phyloP scores from a whole-genome alignment of 2,329 filamentous ascomycete genomes.

The Eutypella sp. region DNA sequence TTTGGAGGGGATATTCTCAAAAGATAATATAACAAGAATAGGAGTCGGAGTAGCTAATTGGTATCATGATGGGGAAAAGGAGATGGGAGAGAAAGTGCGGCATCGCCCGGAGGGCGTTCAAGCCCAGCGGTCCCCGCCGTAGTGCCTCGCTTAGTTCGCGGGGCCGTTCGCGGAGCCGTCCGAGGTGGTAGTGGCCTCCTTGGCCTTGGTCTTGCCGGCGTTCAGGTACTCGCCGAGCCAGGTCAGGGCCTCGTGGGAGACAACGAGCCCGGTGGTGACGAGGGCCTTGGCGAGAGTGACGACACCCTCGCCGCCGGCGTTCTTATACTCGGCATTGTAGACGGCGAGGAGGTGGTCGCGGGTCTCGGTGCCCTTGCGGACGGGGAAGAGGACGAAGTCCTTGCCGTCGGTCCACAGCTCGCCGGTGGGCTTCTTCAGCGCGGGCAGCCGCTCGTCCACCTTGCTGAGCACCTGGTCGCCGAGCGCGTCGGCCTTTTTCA shows the following conservation, averaged over 20 bases:
- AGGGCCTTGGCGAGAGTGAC: constrained; percentile 67
- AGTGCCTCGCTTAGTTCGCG: no score
- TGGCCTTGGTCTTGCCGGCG: constrained; percentile 57
- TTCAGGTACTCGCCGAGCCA: constrained; percentile 57
- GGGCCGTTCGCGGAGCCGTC: no score
- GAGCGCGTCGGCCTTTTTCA: constrained; percentile 73
- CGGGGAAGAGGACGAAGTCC: constrained; percentile 56
- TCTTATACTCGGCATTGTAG: constrained; percentile 57
- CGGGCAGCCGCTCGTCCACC: constrained; percentile 66
- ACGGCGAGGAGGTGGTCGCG: constrained; percentile 56
- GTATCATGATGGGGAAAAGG: no score
- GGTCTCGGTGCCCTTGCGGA: constrained; percentile 56
- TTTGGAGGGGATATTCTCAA: no score
- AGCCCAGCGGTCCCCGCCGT: no score
- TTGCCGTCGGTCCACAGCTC: constrained; percentile 64
- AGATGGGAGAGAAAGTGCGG: no score
- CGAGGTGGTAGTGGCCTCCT: constrained; percentile 46
- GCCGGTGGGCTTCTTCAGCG: constrained; percentile 69
- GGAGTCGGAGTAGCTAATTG: no score
- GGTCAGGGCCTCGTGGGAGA: constrained; percentile 59
- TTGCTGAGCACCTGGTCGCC: constrained; percentile 66
- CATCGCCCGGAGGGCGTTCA: no score
- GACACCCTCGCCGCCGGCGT: constrained; percentile 57
- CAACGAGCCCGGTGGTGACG: constrained; percentile 61
- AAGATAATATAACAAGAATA: no score